Conservation (phyloP, 2,329 filamentous ascomycete genomes). For the Chaetothyriales sp. region DNA sequence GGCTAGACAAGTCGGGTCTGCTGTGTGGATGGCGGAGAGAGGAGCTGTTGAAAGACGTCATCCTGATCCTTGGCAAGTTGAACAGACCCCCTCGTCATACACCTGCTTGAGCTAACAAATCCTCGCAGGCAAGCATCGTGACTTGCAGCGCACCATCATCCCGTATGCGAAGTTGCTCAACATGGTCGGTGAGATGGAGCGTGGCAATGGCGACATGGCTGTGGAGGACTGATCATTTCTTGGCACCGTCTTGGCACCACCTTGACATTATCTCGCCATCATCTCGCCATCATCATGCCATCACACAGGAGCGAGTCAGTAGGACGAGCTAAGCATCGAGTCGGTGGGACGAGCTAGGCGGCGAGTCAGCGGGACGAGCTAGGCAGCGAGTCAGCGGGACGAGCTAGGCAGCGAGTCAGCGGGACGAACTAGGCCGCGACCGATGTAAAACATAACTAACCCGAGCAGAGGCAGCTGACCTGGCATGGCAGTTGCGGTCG, state of each 20-base stretch:
- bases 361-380: not conserved
- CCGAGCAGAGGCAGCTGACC: not conserved
- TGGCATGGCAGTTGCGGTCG: not conserved
- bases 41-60: slow-evolving; percentile 77
- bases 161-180: slow-evolving; percentile 80
- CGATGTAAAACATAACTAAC: not conserved
- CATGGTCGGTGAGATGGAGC: slow-evolving; percentile 23
- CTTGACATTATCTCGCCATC: too few relatives aligned
- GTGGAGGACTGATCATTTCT: slow-evolving; percentile 5
- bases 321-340: not conserved
- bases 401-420: not conserved
- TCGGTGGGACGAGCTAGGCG: not conserved
- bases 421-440: not conserved
- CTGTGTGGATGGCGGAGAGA: slow-evolving; percentile 85
- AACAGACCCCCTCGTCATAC: slow-evolving; percentile 4
- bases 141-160: slow-evolving; percentile 85
- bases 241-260: not conserved
- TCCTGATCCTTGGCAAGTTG: slow-evolving; percentile 76
- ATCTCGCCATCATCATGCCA: too few relatives aligned
- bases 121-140: slow-evolving; percentile 71
- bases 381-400: not conserved
- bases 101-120: slow-evolving; percentile 25
- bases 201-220: slow-evolving; percentile 21
- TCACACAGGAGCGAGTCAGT: too few relatives aligned
- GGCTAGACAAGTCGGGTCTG: slow-evolving; percentile 53